Conservation (phyloP, 1,139 yeast species). For the Yamadazyma mexicana region DNA sequence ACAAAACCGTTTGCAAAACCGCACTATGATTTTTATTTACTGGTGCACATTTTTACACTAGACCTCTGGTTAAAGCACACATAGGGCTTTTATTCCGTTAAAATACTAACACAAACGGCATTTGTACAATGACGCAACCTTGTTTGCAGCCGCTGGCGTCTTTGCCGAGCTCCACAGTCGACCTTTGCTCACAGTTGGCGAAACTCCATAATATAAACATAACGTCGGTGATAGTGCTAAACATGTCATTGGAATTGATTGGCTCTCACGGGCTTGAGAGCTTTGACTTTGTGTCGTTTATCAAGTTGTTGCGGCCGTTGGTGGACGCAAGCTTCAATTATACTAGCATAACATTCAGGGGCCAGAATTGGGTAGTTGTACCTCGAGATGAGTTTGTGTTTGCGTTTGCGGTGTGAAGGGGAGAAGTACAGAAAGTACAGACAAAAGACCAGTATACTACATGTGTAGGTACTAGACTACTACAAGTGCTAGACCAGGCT, state of each 20-base stretch:
- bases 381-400: constrained; percentile 11
- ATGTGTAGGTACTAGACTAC: no score
- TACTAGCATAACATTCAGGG: constrained; percentile 9
- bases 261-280: background rate
- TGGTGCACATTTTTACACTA: no score
- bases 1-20: no score
- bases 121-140: no score
- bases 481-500: no score
- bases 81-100: no score
- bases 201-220: background rate
- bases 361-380: constrained; percentile 8
- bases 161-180: background rate
- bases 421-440: background rate
- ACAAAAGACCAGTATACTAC: no score
- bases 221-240: background rate
- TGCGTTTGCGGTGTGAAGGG: constrained; percentile 7
- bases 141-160: no score
- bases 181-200: background rate
- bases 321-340: constrained; percentile 10
- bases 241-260: background rate
- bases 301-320: background rate
- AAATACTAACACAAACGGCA: no score
- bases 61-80: no score
- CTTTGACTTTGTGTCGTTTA: background rate
- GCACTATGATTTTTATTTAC: no score